These are phyloP conservation scores for Pelargonium myrrhifolium DNA, from an alignment of 441 rosid species.

Conservation along the genomic window DNA sequence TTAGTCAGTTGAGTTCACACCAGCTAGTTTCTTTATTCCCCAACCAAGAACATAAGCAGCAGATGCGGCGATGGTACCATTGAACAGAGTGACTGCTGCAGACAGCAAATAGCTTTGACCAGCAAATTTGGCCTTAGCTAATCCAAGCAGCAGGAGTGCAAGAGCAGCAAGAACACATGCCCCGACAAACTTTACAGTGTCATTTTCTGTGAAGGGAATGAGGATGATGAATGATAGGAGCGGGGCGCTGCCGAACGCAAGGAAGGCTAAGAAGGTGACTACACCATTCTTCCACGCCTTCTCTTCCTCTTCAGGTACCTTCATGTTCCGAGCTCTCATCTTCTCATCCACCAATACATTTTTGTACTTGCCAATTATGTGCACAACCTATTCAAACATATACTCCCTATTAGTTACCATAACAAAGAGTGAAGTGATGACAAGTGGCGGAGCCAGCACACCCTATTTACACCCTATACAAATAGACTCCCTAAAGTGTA, in stretches of 20 bases:
- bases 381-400: conserved; percentile 24
- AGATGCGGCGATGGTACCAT: conserved; percentile 29
- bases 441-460: no score
- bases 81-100: conserved; percentile 18
- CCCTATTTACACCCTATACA: no score
- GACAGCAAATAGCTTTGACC: conserved; percentile 21
- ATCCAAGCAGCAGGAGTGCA: conserved; percentile 34
- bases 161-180: conserved; percentile 31
- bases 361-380: conserved; percentile 27
- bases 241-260: conserved; percentile 31
- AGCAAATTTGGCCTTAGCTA: conserved; percentile 31
- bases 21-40: conserved; percentile 26
- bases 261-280: conserved; percentile 27
- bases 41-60: conserved; percentile 34
- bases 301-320: conserved; percentile 15
- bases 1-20: background rate
- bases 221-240: conserved; percentile 36
- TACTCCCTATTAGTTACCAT: background rate
- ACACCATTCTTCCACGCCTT: conserved; percentile 37
- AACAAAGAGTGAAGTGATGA: no score
- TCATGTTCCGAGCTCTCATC: conserved; percentile 24
- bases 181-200: conserved; percentile 25
- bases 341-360: conserved; percentile 30
- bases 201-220: conserved; percentile 27
- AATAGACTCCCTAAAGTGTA: no score